Base-by-base conservation (phyloP, 2,329 filamentous ascomycete species). In the Alternaria sp. region DNA sequence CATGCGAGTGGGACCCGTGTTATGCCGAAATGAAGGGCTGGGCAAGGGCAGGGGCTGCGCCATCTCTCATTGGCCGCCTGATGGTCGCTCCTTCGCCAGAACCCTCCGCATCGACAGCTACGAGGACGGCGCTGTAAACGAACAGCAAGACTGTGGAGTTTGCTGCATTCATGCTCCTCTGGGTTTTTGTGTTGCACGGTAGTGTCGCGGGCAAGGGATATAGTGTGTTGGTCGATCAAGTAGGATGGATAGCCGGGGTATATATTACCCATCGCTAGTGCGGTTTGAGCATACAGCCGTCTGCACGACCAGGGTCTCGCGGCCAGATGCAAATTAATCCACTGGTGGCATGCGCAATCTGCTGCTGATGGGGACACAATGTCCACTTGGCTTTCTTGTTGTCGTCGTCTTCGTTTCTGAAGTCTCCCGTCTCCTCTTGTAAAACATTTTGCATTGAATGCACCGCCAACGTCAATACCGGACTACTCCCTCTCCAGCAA, bases 201-300 rank as follows among this genome's bases (percentile, higher is more conserved):
- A 43, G 49, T 42, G 47, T 54, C 18, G 44, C 32, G 41, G 42
- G 34, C 63, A 51, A 36, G 26, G 48, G 20, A 42, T 24, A 9
- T 24, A 24, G 24, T 20, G 34, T 41, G 16, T 20, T 30, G 48
- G 48, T 18, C 14, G 14, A 7, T 18, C n/a, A 41, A 26, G 52
- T 39, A n/a, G 53, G 36, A 38, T 24, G 53, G 36, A 38, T 24
- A 48, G 42, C 53, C 32, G 53, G 57, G 52, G 52, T 47, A 34
- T 41, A 26, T 24, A 8, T 41, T 28, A 28, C 58, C 63, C 65
- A 54, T 64, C 62, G 46, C 61, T 66, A 63, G 64, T 43, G 58
- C 49, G 22, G 64, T 70, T 71, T 67, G 67, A 66, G 51, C 42
- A 52, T 46, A 57, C 57, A 62, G 61, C 66, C 65, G 57, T 66